Percentiles rank a stretch among this genome's conserved stretches.
Evolutionary conservation across 805 yeast species (phyloP).

Genomic region (Sungouiella thailandica): DNA sequence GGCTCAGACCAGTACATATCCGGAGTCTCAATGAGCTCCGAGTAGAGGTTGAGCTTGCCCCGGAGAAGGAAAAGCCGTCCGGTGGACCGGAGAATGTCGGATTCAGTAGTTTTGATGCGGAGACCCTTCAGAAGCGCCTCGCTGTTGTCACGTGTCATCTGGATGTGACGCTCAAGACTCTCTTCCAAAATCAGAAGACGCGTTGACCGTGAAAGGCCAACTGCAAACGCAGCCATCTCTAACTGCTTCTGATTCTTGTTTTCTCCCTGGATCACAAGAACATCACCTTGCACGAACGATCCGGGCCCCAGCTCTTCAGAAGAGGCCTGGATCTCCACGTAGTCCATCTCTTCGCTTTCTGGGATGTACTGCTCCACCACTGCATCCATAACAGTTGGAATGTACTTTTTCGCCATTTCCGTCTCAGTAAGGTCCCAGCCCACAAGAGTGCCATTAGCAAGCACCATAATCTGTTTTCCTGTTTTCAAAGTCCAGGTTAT

Average conservation of each 20-base stretch:
- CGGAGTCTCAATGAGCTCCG: slow-evolving; percentile 87
- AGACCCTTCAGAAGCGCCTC: slow-evolving; percentile 63
- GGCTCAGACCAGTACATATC: slow-evolving; percentile 94
- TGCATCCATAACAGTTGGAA: slow-evolving; percentile 50
- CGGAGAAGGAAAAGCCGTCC: slow-evolving; percentile 73
- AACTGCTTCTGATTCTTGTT: slow-evolving; percentile 43
- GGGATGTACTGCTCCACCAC: slow-evolving; percentile 36
- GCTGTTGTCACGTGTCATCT: slow-evolving; percentile 57
- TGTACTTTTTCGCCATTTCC: slow-evolving; percentile 38
- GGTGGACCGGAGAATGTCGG: slow-evolving; percentile 61
- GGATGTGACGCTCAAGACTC: slow-evolving; percentile 64
- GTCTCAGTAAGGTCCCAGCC: slow-evolving; percentile 77
- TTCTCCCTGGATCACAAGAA: slow-evolving; percentile 57
- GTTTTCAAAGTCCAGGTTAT: slow-evolving; percentile 37
- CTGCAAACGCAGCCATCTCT: slow-evolving; percentile 85
- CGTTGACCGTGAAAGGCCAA: slow-evolving; percentile 83
- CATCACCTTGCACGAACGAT: slow-evolving; percentile 58
- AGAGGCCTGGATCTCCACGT: slow-evolving; percentile 40
- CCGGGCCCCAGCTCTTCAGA: slow-evolving; percentile 23
- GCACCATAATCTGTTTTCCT: slow-evolving; percentile 36
- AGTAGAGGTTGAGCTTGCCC: slow-evolving; percentile 79
- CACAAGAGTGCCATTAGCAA: slow-evolving; percentile 75
- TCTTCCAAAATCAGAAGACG: slow-evolving; percentile 76
- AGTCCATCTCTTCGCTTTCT: slow-evolving; percentile 89
- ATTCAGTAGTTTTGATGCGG: slow-evolving; percentile 38